These are phyloP conservation scores for Alternaria brassicae DNA, from an alignment of 2,329 filamentous ascomycete species.

Conservation along the genomic window DNA sequence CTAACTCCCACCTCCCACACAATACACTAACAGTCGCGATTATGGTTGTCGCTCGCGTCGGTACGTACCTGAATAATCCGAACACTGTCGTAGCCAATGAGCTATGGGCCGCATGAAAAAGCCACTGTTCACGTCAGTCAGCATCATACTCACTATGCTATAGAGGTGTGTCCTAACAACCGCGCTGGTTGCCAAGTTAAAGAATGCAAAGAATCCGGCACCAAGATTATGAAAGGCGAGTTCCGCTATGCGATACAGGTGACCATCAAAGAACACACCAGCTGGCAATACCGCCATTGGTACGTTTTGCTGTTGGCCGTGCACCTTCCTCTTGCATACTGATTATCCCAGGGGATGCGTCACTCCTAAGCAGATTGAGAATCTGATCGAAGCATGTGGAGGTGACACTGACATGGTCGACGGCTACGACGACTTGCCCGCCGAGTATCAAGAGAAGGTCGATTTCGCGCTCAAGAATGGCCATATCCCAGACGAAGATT, in stretches of 20 bases:
- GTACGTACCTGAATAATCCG: slow-evolving; percentile 19
- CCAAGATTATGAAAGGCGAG: slow-evolving; percentile 75
- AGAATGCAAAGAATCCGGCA: slow-evolving; percentile 72
- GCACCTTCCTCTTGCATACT: slow-evolving; percentile 3
- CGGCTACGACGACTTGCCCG: slow-evolving; percentile 78
- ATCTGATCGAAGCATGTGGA: slow-evolving; percentile 66
- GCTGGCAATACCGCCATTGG: slow-evolving; percentile 88
- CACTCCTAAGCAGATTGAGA: slow-evolving; percentile 74
- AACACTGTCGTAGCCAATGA: neutral
- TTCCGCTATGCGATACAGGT: slow-evolving; percentile 80
- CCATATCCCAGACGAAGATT: slow-evolving; percentile 84
- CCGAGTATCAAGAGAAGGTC: slow-evolving; percentile 76
- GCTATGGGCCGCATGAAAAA: neutral
- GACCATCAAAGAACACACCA: slow-evolving; percentile 64
- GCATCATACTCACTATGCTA: slow-evolving; percentile 1
- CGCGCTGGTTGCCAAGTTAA: slow-evolving; percentile 76
- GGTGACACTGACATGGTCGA: slow-evolving; percentile 73
- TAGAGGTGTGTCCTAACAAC: slow-evolving; percentile 55
- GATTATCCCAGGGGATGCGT: slow-evolving; percentile 76
- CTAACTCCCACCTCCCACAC: neutral
- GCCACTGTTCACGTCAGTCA: neutral
- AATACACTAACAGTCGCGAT: slow-evolving; percentile 11
- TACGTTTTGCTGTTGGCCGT: slow-evolving; percentile 52
- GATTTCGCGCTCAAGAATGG: slow-evolving; percentile 74
- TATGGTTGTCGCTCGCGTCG: slow-evolving; percentile 41